Base-by-base conservation (phyloP, 345 rosid genomes). In the Eucalyptus tenuipes region DNA sequence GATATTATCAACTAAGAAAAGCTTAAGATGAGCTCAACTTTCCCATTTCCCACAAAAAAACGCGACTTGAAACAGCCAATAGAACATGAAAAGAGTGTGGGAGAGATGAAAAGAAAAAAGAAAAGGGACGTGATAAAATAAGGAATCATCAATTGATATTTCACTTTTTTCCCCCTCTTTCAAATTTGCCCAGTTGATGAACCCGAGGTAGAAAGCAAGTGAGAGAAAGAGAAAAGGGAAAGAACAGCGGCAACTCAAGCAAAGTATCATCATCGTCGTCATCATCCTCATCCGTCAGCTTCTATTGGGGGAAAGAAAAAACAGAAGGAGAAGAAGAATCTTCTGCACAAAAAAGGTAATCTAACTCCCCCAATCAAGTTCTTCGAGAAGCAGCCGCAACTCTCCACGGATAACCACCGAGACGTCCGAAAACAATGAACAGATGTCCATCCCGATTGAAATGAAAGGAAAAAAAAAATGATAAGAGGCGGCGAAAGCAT, bases 111-210 rank as follows among this genome's bases (percentile, higher is more conserved):
- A 88, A 80, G 49, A 85, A 88, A 86, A 44, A 40, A 87, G 75
- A 88, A 87, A 89, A 87, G 40, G 33, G 61, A 88, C 47, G 85
- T 81, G 86, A 87, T 90, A 91, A 92, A 92, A 87, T 88, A 88
- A 50, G 88, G 91, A 84, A 86, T 91, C 90, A 55, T 14, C 61
- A 45, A 44, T 44, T 59, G 52, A 8, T 37, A 37, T 37, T 75
- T 37, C 82, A 17, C 8, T 20, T 75, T 68, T 71, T 71, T 37
- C 24, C 59, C 7, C 29, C 64, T 42, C 50, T 40, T 37, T 50
- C 13, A 49, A 68, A 52, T 31, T 33, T 29, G 31, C n/a, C 14
- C n/a, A 42, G 45, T 79, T 50, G 89, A 75, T 88, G 89, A 79
- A 88, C 13, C 57, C 93, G 59, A 94, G 89, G 86, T 82, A 88